phyloP scores from a whole-genome alignment of 352 stramenopile species.

The Hyaloperonospora arabidopsidis region DNA sequence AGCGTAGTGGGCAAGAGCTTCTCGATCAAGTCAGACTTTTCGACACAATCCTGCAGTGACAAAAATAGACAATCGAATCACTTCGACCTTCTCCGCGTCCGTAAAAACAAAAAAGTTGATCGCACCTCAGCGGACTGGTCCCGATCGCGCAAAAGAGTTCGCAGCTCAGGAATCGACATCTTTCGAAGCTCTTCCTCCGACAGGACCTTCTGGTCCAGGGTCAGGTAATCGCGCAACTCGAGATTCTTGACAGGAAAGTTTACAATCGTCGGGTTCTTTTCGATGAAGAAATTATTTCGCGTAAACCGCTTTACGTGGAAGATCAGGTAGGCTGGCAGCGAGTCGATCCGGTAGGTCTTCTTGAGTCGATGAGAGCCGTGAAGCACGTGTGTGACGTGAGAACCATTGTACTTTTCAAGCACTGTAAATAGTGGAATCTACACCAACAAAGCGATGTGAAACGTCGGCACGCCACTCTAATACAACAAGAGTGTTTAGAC shows the following conservation, averaged over 20 bases:
- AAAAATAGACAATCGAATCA: background rate
- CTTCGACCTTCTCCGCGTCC: background rate
- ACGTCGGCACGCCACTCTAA: background rate
- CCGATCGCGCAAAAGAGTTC: slow-evolving; percentile 43
- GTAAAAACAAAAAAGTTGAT: background rate
- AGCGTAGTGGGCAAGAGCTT: slow-evolving; percentile 44
- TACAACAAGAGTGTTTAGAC: background rate
- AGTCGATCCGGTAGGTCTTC: slow-evolving; percentile 90
- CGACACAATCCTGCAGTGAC: slow-evolving; percentile 54
- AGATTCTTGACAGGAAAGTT: slow-evolving; percentile 99
- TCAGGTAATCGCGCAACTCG: slow-evolving; percentile 89
- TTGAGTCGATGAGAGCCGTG: slow-evolving; percentile 74
- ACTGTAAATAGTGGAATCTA: slow-evolving; percentile 95
- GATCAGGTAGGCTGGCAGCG: slow-evolving; percentile 93
- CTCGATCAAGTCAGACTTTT: slow-evolving; percentile 70
- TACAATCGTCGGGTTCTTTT: slow-evolving; percentile 99
- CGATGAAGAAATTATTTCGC: slow-evolving; percentile 95
- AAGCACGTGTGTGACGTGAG: slow-evolving; percentile 66
- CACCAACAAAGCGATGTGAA: background rate
- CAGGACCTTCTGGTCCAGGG: slow-evolving; percentile 39
- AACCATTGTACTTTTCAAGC: slow-evolving; percentile 96
- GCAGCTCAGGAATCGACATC: slow-evolving; percentile 62
- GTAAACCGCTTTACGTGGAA: slow-evolving; percentile 97
- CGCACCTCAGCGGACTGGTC: slow-evolving; percentile 40
- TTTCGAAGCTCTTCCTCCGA: slow-evolving; percentile 46